A percentile compares a stretch with the other conserved stretches of the same genome.
These are phyloP conservation scores for Camellia japonica DNA, from an alignment of 148 eudicot genomes.

Conservation along the genomic window DNA sequence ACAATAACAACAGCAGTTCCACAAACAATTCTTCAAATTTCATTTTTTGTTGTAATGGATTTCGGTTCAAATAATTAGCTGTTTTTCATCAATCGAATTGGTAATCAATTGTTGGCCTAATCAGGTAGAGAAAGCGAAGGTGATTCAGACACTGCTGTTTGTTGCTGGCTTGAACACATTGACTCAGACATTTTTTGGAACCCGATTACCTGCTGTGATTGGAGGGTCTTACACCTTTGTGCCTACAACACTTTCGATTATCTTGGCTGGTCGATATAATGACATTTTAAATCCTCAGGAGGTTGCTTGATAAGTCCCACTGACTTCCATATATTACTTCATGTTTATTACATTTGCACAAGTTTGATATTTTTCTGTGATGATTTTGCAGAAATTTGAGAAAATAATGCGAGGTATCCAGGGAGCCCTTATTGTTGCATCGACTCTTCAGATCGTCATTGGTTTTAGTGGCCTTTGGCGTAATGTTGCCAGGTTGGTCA, in stretches of 20 bases:
- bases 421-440: slow-evolving; percentile 88
- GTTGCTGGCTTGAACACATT: slow-evolving; percentile 83
- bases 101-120: slow-evolving; percentile 11
- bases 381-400: slow-evolving; percentile 58
- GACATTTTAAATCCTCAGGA: slow-evolving; percentile 59
- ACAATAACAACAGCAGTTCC: background rate
- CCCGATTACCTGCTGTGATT: slow-evolving; percentile 77
- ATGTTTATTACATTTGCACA: background rate
- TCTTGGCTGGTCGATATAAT: slow-evolving; percentile 75
- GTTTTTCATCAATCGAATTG: background rate
- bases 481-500: slow-evolving; percentile 60
- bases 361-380: slow-evolving; percentile 10
- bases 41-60: background rate
- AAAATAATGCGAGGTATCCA: slow-evolving; percentile 79
- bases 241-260: slow-evolving; percentile 74
- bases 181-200: slow-evolving; percentile 68
- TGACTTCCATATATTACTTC: background rate
- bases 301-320: slow-evolving; percentile 35
- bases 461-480: slow-evolving; percentile 99
- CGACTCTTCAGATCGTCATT: slow-evolving; percentile 67
- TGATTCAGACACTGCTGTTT: slow-evolving; percentile 82
- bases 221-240: slow-evolving; percentile 86
- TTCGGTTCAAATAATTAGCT: background rate
- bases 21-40: background rate
- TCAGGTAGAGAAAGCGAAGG: slow-evolving; percentile 75